Base-by-base conservation (phyloP, 1,284 basidiomycete species). In the Agroathelia rolfsii region DNA sequence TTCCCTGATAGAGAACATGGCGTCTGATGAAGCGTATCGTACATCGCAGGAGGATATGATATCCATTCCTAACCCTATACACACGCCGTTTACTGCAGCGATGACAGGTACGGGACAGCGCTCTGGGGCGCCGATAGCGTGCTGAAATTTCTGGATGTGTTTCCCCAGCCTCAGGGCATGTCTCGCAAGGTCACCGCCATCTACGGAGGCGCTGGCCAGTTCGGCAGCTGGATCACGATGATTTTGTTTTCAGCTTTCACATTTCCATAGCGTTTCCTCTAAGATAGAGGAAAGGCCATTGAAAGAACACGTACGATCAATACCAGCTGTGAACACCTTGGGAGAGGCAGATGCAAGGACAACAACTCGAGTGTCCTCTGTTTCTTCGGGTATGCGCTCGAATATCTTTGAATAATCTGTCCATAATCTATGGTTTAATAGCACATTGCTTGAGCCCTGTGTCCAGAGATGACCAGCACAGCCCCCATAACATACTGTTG, bases 91-190 rank as follows among this genome's bases (percentile, higher is more conserved):
- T 1, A 85, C 62, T 0, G 92, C 89, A 1, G 66, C 79, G 35
- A 97, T 86, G 37, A 96, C 85, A 0, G 92, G 92, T 48, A 82
- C 78, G 0, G 72, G 69, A 43, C 78, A 79, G n/a, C 70, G 58
- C 44, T 87, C 76, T 0, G 86, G 69, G 0, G 76, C 61, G 0
- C 69, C 61, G 32, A 92, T 84, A 20, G 74, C 72, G n/a, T 58
- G 50, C 58, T 93, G 88, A 56, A 89, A 85, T 15, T 68, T 66
- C n/a, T 64, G 48, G 31, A 85, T 53, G 41, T 66, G 59, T 8
- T 66, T 50, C 8, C 68, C 64, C 10, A 73, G 52, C 4, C 57
- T 50, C 5, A 78, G 47, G 0, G 76, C 72, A 5, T 58, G 57
- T 3, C 83, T 61, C 0, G 73, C 77, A 0, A 65, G 52, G 46